Evolutionary conservation across 176 grass and related monocot species (phyloP).

Genomic region (Avena eriantha): DNA sequence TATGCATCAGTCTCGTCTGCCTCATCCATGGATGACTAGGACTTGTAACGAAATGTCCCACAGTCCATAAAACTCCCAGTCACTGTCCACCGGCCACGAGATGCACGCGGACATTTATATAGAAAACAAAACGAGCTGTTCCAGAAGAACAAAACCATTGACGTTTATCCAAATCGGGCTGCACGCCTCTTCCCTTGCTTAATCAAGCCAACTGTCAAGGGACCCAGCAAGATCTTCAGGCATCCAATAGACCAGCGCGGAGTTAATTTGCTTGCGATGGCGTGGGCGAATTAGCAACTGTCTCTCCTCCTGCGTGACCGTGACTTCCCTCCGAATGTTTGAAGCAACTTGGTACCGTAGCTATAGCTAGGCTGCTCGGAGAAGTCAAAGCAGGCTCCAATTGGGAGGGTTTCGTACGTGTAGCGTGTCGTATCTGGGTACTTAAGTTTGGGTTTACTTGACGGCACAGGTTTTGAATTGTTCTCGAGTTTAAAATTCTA

Average conservation of each 20-base stretch:
- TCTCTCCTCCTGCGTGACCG: constrained; percentile 12
- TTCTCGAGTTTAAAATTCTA: not conserved
- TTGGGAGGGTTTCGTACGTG: not conserved
- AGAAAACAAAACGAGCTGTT: not conserved
- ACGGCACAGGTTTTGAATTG: constrained; percentile 6
- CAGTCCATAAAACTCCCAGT: not conserved
- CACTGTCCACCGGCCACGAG: constrained; percentile 28
- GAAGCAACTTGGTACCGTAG: constrained; percentile 8
- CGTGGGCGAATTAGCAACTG: constrained; percentile 25
- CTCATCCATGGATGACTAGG: constrained; percentile 1
- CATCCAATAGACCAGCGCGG: not conserved
- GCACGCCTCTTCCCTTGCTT: constrained; percentile 31
- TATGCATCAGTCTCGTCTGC: not conserved
- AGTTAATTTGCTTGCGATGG: constrained; percentile 1
- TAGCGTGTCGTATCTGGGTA: not conserved
- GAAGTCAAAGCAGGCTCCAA: not conserved
- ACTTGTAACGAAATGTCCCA: not conserved
- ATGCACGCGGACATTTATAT: constrained; percentile 1
- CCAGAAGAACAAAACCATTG: not conserved
- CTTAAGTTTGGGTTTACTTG: constrained; percentile 6
- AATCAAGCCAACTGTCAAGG: not conserved
- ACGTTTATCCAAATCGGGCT: constrained; percentile 37
- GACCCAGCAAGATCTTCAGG: constrained; percentile 22
- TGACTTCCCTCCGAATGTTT: not conserved
- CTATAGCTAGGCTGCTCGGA: not conserved